These are phyloP conservation scores for Hymenoscyphus fraxineus DNA, from an alignment of 2,329 filamentous ascomycete species.

Conservation along the genomic window DNA sequence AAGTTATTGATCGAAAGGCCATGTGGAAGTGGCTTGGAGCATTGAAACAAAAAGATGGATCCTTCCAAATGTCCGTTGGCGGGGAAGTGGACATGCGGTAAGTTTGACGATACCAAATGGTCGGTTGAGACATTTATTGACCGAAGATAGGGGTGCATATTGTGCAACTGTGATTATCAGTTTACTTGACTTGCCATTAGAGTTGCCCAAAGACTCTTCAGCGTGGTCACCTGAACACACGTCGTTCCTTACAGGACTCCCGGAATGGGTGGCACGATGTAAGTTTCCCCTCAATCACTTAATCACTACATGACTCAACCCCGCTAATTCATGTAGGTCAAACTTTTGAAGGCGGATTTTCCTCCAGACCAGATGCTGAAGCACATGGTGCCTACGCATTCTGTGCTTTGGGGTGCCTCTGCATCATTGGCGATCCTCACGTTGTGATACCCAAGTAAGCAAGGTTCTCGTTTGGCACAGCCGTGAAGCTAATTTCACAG, in stretches of 20 bases:
- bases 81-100: conserved; percentile 92
- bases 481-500: conserved; percentile 41
- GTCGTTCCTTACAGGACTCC: conserved; percentile 68
- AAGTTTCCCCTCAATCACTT: conserved; percentile 39
- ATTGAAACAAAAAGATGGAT: conserved; percentile 82
- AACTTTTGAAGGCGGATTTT: conserved; percentile 93
- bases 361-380: conserved; percentile 78
- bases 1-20: conserved; percentile 71
- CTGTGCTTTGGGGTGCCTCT: conserved; percentile 84
- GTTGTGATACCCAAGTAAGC: conserved; percentile 68
- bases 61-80: conserved; percentile 81
- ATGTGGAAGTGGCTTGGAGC: conserved; percentile 90
- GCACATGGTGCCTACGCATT: conserved; percentile 97
- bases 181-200: conserved; percentile 76
- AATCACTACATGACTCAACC: not conserved
- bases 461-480: conserved; percentile 9
- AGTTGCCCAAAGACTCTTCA: conserved; percentile 69
- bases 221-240: conserved; percentile 59
- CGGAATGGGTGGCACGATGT: conserved; percentile 78
- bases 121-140: conserved; percentile 15
- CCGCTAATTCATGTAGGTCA: conserved; percentile 55
- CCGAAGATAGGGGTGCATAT: conserved; percentile 69
- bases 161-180: conserved; percentile 83
- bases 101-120: conserved; percentile 31
- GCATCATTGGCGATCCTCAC: conserved; percentile 77